phyloP scores from a whole-genome alignment of 2,329 filamentous ascomycete genomes.

The Gnomoniopsis sp. region DNA sequence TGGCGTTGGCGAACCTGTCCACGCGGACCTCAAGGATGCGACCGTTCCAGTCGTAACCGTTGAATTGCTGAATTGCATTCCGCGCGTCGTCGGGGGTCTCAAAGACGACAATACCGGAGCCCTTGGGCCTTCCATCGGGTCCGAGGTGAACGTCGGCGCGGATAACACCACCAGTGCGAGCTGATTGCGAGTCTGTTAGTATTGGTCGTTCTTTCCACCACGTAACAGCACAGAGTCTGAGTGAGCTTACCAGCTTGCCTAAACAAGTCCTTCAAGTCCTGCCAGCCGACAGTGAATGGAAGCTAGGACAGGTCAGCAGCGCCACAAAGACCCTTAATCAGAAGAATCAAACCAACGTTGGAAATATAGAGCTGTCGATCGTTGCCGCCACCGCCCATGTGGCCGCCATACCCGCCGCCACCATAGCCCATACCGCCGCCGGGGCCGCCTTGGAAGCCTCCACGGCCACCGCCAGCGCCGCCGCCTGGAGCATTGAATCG shows the following conservation, averaged over 20 bases:
- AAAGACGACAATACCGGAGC: constrained; percentile 95
- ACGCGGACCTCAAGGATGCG: constrained; percentile 91
- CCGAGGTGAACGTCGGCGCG: constrained; percentile 93
- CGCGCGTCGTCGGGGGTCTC: constrained; percentile 90
- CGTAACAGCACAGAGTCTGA: constrained; percentile 3
- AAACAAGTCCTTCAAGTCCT: constrained; percentile 98
- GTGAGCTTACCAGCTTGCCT: constrained; percentile 83
- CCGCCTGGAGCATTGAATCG: constrained; percentile 73
- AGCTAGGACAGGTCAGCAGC: constrained; percentile 59
- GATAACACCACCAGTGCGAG: constrained; percentile 73
- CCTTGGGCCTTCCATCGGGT: constrained; percentile 89
- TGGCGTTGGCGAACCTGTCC: constrained; percentile 78
- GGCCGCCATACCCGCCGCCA: constrained; percentile 57
- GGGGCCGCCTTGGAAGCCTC: constrained; percentile 44
- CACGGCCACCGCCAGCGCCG: constrained; percentile 59
- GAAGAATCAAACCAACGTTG: constrained; percentile 71
- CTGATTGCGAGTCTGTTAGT: constrained; percentile 21
- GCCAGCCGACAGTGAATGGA: constrained; percentile 96
- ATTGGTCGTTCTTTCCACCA: not conserved
- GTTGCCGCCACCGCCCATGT: constrained; percentile 50
- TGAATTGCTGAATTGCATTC: constrained; percentile 95
- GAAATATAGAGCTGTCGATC: constrained; percentile 94
- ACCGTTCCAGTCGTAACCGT: constrained; percentile 98
- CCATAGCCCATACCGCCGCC: constrained; percentile 36
- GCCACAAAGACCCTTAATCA: not conserved